Evolutionary conservation across 2,329 filamentous ascomycete species (phyloP), one percentile per base, ranked within the genome.

Genomic region (Aureobasidium leucospermi): DNA sequence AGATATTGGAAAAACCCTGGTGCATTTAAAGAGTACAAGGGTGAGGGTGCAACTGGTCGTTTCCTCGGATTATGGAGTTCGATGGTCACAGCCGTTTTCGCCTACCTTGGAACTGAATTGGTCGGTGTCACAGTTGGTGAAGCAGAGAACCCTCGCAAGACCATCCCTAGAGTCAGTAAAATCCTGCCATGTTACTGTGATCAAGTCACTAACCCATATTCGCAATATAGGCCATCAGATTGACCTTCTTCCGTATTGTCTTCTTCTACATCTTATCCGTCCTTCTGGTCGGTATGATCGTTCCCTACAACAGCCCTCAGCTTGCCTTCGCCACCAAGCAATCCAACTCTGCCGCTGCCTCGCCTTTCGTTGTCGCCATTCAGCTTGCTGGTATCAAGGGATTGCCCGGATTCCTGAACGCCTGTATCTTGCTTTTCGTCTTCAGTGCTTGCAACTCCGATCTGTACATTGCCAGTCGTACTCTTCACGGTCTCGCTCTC

Each of bases 181-280:
- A n/a, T 1, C 11, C 1, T 23, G 5, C 23, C 29, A 13, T 16
- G n/a, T 13, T 7, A 13, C 4, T 49, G 10, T 5, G 28, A n/a
- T 7, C 9, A 28, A 9, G 7, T 2, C 36, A 38, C 23, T 52
- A 6, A 52, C 7, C 7, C 32, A 51, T 6, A 15, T n/a, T 6
- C 16, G 38, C n/a, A 29, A 15, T 6, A 16, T 83, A 85, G 61
- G 88, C 88, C 57, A 91, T 91, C 78, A 87, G 85, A 70, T 79
- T 90, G 52, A 91, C 88, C 65, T 92, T 92, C 74, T 92, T 83
- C 77, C 88, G 89, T 60, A 92, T 93, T 70, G 74, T 90, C 65
- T 77, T 92, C 76, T 93, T 93, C 78, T 93, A 93, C 78, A 80
- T 85, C 67, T 73, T 90, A 61, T 85, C 82, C 23, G 86, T 91